Base-by-base conservation (phyloP, 2,329 filamentous ascomycete genomes). In the Diaporthe vaccinii region DNA sequence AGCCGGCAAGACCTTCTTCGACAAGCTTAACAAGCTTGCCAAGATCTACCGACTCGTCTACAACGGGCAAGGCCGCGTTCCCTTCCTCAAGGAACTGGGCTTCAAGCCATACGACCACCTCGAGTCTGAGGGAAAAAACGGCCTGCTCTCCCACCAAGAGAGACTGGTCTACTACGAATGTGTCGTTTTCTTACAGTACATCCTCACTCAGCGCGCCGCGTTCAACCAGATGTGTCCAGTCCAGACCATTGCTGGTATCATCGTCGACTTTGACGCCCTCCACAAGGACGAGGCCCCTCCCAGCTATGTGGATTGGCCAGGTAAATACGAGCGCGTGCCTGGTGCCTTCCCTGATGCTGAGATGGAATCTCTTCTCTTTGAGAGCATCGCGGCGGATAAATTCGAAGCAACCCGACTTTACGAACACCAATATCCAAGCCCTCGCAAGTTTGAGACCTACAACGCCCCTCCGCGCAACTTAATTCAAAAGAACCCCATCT, bases 261-360 rank as follows among this genome's bases (percentile, higher is more conserved):
- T 83, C 62, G 80, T 81, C 73, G 83, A 84, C 61, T 73, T 80
- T 73, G 82, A 84, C 72, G 82, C 82, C 55, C 74, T 82, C 67
- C 81, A 82, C 78, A 81, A 80, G 67, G 77, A 79, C 61, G 79
- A 82, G 75, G 77, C 81, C 51, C 75, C 82, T 10, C 79, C 79
- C 4, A 84, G 82, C 76, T 83, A 79, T 62, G 77, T 83, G 34
- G 76, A 78, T 9, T 75, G 76, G 76, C 75, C 75, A n/a, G 69
- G 79, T 10, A 77, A 78, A 70, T 46, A 75, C 67, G 31, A 49
- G 4, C 74, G 51, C 17, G 78, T 80, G 28, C 81, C 79, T 0
- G 82, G 82, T 7, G 76, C 75, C 44, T 80, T 80, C 14, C 80
- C 80, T 20, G 74, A 74, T 0, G 76, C 76, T 57, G 78, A 78